Evolutionary conservation across 2,329 filamentous ascomycete genomes (phyloP).

Genomic region (Alternaria triticimaculans): DNA sequence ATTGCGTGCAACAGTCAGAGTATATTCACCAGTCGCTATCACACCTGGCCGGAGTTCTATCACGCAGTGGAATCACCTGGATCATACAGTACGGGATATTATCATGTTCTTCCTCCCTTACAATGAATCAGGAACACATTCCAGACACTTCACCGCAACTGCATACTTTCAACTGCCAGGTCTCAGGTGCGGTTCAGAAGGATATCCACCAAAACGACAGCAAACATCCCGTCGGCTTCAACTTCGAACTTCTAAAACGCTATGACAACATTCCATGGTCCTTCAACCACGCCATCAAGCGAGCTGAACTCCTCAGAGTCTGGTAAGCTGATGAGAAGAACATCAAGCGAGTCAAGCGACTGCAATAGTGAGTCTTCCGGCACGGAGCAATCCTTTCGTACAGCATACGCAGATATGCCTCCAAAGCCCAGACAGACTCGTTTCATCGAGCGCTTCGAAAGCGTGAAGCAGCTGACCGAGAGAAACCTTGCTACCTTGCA

Average conservation of each 20-base stretch:
- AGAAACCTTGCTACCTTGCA: neutral
- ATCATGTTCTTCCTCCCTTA: neutral
- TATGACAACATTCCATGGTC: neutral
- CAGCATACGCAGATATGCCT: neutral
- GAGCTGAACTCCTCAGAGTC: neutral
- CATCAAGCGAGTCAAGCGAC: neutral
- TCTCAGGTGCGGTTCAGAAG: neutral
- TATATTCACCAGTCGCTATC: neutral
- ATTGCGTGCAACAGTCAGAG: neutral
- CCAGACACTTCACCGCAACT: neutral
- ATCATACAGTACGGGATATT: neutral
- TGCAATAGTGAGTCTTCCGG: neutral
- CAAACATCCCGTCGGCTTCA: neutral
- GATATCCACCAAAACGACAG: neutral
- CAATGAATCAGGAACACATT: neutral
- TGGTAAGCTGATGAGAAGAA: neutral
- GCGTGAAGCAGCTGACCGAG: neutral
- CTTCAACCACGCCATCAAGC: neutral
- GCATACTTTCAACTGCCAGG: neutral
- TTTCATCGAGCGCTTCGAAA: neutral
- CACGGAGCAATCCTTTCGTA: neutral
- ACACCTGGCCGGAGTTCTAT: neutral
- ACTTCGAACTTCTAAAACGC: neutral
- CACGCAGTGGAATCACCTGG: neutral
- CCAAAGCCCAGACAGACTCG: neutral